Evolutionary conservation across 2,329 filamentous ascomycete genomes (phyloP).

Genomic region (Mycosphaerella sp.): DNA sequence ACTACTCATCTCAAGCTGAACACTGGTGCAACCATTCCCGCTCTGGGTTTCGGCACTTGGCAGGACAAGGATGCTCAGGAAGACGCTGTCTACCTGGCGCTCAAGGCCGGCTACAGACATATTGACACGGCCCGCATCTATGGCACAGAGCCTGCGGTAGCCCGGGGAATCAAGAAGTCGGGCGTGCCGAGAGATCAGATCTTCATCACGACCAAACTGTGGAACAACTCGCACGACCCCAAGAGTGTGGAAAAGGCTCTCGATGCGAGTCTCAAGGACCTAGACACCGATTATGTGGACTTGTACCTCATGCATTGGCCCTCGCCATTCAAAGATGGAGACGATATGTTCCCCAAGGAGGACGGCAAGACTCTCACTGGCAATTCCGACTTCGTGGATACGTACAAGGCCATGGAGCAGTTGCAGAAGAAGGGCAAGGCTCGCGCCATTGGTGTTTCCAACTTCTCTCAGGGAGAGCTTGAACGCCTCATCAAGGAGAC

Average conservation of each 20-base stretch:
- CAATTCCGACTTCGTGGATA: slow-evolving; percentile 46
- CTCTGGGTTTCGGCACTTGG: slow-evolving; percentile 47
- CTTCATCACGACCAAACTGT: slow-evolving; percentile 55
- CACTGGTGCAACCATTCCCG: slow-evolving; percentile 34
- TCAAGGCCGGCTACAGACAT: slow-evolving; percentile 50
- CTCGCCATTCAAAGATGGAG: slow-evolving; percentile 41
- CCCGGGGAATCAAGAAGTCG: slow-evolving; percentile 56
- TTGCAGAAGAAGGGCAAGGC: slow-evolving; percentile 34
- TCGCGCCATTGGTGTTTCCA: slow-evolving; percentile 49
- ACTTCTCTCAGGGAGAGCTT: slow-evolving; percentile 46
- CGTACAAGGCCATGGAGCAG: slow-evolving; percentile 43
- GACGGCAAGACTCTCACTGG: slow-evolving; percentile 37
- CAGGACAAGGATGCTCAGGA: slow-evolving; percentile 45
- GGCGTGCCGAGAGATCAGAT: slow-evolving; percentile 58
- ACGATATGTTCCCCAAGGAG: slow-evolving; percentile 43
- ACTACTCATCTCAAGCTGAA: slow-evolving; percentile 33
- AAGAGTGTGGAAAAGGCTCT: slow-evolving; percentile 58
- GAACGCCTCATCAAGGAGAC: slow-evolving; percentile 43
- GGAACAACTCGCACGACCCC: slow-evolving; percentile 54
- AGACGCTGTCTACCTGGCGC: slow-evolving; percentile 43
- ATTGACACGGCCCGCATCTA: slow-evolving; percentile 44
- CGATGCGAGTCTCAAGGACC: slow-evolving; percentile 52
- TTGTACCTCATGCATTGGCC: slow-evolving; percentile 66
- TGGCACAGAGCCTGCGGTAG: slow-evolving; percentile 59
- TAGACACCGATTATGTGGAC: slow-evolving; percentile 61